Conservation (phyloP, 257 asterid species). For the Nicotiana undulata region DNA sequence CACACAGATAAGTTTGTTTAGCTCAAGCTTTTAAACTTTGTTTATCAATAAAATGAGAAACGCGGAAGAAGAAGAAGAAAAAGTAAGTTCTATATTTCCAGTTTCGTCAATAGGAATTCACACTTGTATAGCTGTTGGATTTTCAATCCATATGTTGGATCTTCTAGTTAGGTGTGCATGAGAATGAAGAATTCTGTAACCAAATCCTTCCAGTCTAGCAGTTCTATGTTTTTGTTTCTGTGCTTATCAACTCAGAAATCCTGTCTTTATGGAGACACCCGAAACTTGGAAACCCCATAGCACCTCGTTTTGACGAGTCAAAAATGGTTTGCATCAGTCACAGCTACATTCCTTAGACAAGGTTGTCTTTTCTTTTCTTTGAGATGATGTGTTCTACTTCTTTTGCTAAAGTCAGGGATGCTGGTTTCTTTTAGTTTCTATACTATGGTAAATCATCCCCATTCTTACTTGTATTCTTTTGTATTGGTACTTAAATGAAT, state of each 20-base stretch:
- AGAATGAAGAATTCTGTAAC: not conserved
- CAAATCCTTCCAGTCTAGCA: not conserved
- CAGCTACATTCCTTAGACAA: not conserved
- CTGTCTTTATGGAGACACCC: not conserved
- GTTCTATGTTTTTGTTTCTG: not conserved
- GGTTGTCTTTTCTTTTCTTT: not conserved
- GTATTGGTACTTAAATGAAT: not conserved
- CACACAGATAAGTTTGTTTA: not conserved
- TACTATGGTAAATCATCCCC: not conserved
- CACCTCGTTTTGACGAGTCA: not conserved
- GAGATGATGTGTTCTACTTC: not conserved
- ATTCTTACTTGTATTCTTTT: not conserved
- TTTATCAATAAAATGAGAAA: slow-evolving; percentile 2
- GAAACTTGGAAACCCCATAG: not conserved
- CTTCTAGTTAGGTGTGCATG: slow-evolving; percentile 1
- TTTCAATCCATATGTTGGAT: not conserved
- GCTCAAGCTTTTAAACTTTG: not conserved
- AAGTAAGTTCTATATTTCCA: not conserved
- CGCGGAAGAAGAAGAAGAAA: not conserved
- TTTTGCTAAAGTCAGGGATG: not conserved
- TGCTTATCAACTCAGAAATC: not conserved
- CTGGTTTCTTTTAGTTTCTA: not conserved
- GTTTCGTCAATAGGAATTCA: not conserved
- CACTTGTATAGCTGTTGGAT: not conserved
- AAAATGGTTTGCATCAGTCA: not conserved